phyloP scores from a whole-genome alignment of 345 rosid genomes.

The Eucalyptus globulus region DNA sequence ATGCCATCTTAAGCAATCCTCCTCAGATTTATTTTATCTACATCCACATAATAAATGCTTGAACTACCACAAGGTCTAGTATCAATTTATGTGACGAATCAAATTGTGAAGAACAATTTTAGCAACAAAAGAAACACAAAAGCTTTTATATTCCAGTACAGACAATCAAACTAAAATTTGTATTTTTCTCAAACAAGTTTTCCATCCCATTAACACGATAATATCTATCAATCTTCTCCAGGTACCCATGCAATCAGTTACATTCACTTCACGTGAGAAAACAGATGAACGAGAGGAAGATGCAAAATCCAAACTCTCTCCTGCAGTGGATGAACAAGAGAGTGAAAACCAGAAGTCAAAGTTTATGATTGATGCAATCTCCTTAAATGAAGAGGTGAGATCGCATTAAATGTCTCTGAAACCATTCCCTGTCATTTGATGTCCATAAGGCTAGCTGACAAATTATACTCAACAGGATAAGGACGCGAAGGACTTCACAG shows the following conservation, averaged over 20 bases:
- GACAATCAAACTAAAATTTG: background rate
- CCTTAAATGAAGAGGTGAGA: background rate
- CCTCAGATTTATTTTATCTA: background rate
- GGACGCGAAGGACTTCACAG: background rate
- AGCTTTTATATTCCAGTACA: background rate
- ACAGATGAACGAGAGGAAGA: background rate
- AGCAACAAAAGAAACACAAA: background rate
- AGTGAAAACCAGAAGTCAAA: background rate
- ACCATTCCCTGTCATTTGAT: background rate
- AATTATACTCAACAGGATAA: background rate
- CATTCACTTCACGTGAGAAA: background rate
- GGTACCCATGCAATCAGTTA: background rate
- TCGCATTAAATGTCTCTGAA: background rate
- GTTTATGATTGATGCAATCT: background rate
- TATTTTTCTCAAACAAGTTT: background rate
- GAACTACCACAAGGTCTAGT: background rate
- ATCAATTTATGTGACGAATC: background rate
- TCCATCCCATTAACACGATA: background rate
- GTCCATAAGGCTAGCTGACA: background rate
- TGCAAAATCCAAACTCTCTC: background rate
- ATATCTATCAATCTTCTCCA: background rate
- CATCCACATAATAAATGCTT: background rate
- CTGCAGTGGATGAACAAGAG: background rate
- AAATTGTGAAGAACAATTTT: background rate
- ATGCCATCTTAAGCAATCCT: background rate